Base-by-base conservation (phyloP, 345 rosid genomes). In the Eucalyptus marginata region DNA sequence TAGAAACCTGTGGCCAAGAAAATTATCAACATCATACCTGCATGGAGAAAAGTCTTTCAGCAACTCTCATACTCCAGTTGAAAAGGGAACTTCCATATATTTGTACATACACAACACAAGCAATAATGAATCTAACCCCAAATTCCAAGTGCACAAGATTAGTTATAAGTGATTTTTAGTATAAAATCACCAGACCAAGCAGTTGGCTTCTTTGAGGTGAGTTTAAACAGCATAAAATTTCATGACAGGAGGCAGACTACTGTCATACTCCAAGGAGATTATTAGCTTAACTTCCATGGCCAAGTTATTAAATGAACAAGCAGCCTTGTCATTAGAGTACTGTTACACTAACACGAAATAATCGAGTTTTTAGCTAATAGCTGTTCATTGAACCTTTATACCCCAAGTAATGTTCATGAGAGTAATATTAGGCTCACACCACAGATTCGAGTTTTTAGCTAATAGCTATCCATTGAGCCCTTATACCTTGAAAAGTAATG, bases 21-120 rank as follows among this genome's bases (percentile, higher is more conserved):
- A 95, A 90, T 59, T 88, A 22, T 93, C 95, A 71, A 95, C 95
- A 90, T 95, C 96, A 68, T 95, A 95, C 96, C 97, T 94, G 94
- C 91, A 91, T 62, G 90, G 46, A n/a, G 46, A 87, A 47, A 43
- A 13, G 62, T 31, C 27, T 86, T 86, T 56, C 46, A 54, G 43
- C 33, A 24, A 56, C 68, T 13, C 4, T 49, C 31, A 27, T 76
- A 40, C 47, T 36, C 46, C 83, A 76, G 27, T 76, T 76, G 46
- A 76, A 76, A 76, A 36, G 83, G 27, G 46, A 76, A 36, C 83
- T 36, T 71, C 46, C 25, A 71, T 71, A 71, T 10, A 71, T 36
- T 71, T 18, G 83, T 10, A 36, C 46, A 71, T 36, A 71, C 46
- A 71, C 83, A 71, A 71, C 83, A 71, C 83, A 36, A 71, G 27